Base-by-base conservation (phyloP, 2,329 filamentous ascomycete species). In the Colletotrichum musicola region DNA sequence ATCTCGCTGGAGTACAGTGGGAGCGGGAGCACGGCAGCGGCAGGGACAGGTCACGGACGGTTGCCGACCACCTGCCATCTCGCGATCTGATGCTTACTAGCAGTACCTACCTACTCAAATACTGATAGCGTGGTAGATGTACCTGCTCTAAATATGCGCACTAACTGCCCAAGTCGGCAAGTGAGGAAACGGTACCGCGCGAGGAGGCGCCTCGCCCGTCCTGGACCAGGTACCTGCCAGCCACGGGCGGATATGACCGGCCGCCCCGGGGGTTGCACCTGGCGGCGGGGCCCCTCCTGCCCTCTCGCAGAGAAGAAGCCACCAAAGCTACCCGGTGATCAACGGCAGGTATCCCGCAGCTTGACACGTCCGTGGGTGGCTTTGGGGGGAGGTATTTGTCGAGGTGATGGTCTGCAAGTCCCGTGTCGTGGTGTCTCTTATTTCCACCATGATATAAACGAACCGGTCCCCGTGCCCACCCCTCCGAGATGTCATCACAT, bases 361-460 rank as follows among this genome's bases (percentile, higher is more conserved):
- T 10, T 42, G 35, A 57, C 35, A 25, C 40, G 22, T 18, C 16
- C 54, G 18, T 12, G 35, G 27, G 13, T 16, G 18, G 14, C 44
- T 54, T 35, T 7, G 30, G 30, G 30, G 10, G 7, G 9, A 35
- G 30, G 30, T 35, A 10, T 35, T 10, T 3, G 10, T 35, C 30
- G 30, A 35, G 30, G n/a, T n/a, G n/a, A n/a, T n/a, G n/a, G n/a
- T n/a, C n/a, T n/a, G n/a, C n/a, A n/a, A n/a, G n/a, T n/a, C n/a
- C 30, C 30, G 7, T 35, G 30, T 10, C 9, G 51, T 12, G 27
- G 18, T 38, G 10, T 35, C 13, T 18, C 49, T 42, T 16, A 12
- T 4, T n/a, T 10, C 25, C 30, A 14, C 25, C 47, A 68, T 50
- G 62, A 65, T 68, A 68, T 68, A 68, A 68, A 65, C 65, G 59